phyloP scores from a whole-genome alignment of 1,139 yeast genomes.

The Chernovozyma sophiae-reginae region DNA sequence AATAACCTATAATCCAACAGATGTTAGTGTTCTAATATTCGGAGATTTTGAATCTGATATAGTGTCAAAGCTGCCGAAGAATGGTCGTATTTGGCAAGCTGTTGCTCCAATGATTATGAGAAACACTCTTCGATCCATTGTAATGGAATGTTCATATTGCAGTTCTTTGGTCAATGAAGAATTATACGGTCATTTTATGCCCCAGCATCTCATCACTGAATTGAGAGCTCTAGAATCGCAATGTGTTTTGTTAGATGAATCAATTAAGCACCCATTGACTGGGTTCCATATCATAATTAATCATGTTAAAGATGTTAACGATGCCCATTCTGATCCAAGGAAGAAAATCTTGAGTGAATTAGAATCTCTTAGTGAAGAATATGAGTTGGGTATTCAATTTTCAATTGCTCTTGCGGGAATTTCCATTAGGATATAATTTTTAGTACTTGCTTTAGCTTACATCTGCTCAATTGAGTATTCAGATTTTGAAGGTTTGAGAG shows the following conservation, averaged over 20 bases:
- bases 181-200: conserved; percentile 78
- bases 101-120: conserved; percentile 45
- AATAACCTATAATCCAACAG: conserved; percentile 26
- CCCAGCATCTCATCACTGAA: conserved; percentile 57
- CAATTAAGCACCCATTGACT: conserved; percentile 26
- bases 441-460: neutral
- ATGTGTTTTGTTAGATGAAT: conserved; percentile 12
- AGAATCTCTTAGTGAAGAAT: conserved; percentile 31
- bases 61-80: conserved; percentile 38
- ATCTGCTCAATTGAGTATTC: neutral
- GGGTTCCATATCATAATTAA: conserved; percentile 58
- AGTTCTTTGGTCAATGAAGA: conserved; percentile 39
- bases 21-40: conserved; percentile 50
- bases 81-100: conserved; percentile 52
- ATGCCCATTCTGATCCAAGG: conserved; percentile 47
- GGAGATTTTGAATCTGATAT: conserved; percentile 80
- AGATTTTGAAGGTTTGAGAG: no score
- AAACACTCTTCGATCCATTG: conserved; percentile 43
- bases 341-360: conserved; percentile 44
- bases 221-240: conserved; percentile 33
- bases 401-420: conserved; percentile 56
- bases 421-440: conserved; percentile 14
- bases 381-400: conserved; percentile 39
- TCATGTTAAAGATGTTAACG: conserved; percentile 52
- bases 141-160: conserved; percentile 74